Base-by-base conservation (phyloP, 192 early-diverging fungal species). In the Bifiguratus adelaidae region DNA sequence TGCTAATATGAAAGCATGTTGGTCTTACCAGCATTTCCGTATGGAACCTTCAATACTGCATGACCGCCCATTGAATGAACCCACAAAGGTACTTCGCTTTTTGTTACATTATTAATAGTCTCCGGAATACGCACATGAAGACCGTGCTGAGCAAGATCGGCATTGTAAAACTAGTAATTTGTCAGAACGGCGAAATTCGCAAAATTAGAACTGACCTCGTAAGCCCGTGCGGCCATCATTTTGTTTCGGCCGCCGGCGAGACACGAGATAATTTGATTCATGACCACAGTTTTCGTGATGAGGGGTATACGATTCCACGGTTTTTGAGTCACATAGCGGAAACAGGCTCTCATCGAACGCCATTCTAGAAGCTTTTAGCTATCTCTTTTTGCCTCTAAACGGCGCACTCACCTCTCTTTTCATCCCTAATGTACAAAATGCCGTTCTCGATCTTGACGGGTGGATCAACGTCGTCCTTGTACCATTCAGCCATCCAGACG, bases 231-330 rank as follows among this genome's bases (percentile, higher is more conserved):
- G 6, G 88, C 88, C 83, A 91, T 85, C 77, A 86, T 86, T 63
- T 91, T 91, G 69, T 91, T 91, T 27, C 88, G 77, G 13, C 88
- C 88, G 35, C 88, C 88, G 34, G 88, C 88, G 3, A 91, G 54
- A 57, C 88, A 91, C 9, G 85, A 81, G 24, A 91, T 69, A 42
- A 88, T 82, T 41, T 79, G 70, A 63, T 91, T 91, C 60, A 91
- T 71, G 3, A 91, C 74, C 25, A 88, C 51, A 0, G 88, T 91
- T 42, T 76, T 77, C 9, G 80, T 71, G 47, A 77, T 71, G 35
- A 91, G 53, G 26, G 88, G 88, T 54, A 91, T 82, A 7, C 86
- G 74, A 44, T 77, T 84, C 88, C 88, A 91, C 9, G 88, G 88
- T 61, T 85, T 87, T 52, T 91, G 88, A 1, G 88, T 91, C 7